Conservation (phyloP, 2,329 filamentous ascomycete species). For the Talaromyces funiculosus region DNA sequence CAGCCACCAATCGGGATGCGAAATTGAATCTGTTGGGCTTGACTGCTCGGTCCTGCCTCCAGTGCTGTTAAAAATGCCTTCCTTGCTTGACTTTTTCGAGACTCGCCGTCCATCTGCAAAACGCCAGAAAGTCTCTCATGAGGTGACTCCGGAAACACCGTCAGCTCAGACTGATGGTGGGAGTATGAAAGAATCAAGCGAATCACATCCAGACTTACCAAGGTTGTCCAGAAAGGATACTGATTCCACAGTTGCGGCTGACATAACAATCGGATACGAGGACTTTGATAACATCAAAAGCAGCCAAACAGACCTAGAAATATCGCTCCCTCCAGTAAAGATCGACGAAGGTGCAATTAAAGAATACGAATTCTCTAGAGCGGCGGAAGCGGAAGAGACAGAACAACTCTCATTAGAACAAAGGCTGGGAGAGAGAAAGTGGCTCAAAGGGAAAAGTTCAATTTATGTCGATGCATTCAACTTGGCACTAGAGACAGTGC, state of each 20-base stretch:
- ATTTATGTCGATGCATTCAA: constrained; percentile 98
- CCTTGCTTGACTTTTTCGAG: constrained; percentile 33
- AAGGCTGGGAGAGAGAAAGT: constrained; percentile 54
- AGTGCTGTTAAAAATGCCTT: constrained; percentile 16
- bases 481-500: constrained; percentile 78
- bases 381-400: constrained; percentile 43
- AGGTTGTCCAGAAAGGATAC: constrained; percentile 12
- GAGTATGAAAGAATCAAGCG: not conserved
- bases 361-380: constrained; percentile 68
- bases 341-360: constrained; percentile 67
- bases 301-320: constrained; percentile 63
- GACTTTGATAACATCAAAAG: constrained; percentile 25
- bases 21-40: not conserved
- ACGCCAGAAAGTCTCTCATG: constrained; percentile 24
- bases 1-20: not conserved
- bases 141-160: constrained; percentile 7
- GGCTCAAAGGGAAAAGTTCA: constrained; percentile 73
- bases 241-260: constrained; percentile 34
- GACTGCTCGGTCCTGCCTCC: not conserved
- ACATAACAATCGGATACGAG: constrained; percentile 33
- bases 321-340: constrained; percentile 61
- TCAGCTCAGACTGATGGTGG: not conserved
- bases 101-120: constrained; percentile 27
- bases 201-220: not conserved
- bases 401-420: constrained; percentile 41